These are phyloP conservation scores for Hamamelis virginiana DNA, from an alignment of 164 flowering plant genomes.

Conservation along the genomic window DNA sequence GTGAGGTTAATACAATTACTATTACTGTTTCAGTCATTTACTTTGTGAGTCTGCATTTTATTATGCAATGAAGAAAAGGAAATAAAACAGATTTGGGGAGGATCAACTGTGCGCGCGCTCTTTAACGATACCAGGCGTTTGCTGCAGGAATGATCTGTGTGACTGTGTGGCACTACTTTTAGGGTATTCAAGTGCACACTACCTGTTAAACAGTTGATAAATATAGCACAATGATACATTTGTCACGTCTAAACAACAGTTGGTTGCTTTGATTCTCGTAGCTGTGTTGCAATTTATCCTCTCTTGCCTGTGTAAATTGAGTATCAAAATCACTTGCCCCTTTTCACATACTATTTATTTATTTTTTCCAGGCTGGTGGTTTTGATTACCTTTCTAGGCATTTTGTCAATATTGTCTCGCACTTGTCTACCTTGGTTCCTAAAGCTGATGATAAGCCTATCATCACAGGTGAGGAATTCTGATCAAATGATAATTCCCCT, in stretches of 20 bases:
- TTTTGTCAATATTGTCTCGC: constrained; percentile 66
- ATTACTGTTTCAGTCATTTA: neutral
- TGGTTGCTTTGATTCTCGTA: neutral
- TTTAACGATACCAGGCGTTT: neutral
- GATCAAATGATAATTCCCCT: neutral
- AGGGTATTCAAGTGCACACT: neutral
- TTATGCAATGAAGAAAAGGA: neutral
- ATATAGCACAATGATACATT: neutral
- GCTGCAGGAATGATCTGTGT: neutral
- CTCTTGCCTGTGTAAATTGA: neutral
- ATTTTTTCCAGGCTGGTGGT: constrained; percentile 65
- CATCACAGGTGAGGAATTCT: constrained; percentile 64
- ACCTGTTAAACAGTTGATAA: neutral
- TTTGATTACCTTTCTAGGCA: constrained; percentile 67
- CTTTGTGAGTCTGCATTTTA: neutral
- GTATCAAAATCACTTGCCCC: neutral
- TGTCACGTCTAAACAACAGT: neutral
- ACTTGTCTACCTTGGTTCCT: constrained; percentile 90
- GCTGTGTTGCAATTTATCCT: neutral
- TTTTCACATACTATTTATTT: neutral
- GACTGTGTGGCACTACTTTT: too few relatives aligned
- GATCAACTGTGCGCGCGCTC: neutral
- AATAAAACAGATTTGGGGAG: neutral
- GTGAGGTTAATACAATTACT: neutral
- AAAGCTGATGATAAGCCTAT: constrained; percentile 89